Conservation (phyloP, 768 basidiomycete species). For the Termitomyces sp. region DNA sequence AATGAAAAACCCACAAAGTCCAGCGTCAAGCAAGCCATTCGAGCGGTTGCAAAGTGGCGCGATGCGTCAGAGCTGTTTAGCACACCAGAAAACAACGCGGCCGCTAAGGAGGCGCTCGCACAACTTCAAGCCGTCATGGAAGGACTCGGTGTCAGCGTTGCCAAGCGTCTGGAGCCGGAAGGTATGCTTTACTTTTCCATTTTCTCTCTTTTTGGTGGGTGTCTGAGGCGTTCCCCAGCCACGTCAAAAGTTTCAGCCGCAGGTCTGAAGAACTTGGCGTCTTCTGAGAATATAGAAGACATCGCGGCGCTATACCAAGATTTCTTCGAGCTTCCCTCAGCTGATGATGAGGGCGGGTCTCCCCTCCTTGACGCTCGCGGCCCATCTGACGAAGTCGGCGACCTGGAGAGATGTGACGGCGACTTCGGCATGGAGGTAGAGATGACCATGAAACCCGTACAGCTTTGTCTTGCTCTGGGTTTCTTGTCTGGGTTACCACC, state of each 20-base stretch:
- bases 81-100: not conserved
- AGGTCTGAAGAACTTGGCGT: conserved; percentile 8
- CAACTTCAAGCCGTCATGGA: conserved; percentile 4
- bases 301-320: not conserved
- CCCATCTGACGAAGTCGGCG: no score
- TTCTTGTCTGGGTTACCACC: conserved; percentile 13
- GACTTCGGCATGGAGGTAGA: conserved; percentile 9
- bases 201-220: not conserved
- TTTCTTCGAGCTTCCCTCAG: no score
- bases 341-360: no score
- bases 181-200: not conserved
- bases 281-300: conserved; percentile 2
- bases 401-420: not conserved
- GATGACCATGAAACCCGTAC: not conserved
- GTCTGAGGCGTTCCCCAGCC: not conserved
- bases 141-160: not conserved
- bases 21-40: conserved; percentile 1
- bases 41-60: conserved; percentile 3
- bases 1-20: not conserved
- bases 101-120: not conserved
- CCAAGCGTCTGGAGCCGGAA: not conserved
- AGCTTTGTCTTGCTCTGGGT: conserved; percentile 13
- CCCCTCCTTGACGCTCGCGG: no score
- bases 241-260: conserved; percentile 1
- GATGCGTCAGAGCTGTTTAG: not conserved